These are phyloP conservation scores for Scytalidium sp. DNA, from an alignment of 2,329 filamentous ascomycete genomes.

Conservation along the genomic window DNA sequence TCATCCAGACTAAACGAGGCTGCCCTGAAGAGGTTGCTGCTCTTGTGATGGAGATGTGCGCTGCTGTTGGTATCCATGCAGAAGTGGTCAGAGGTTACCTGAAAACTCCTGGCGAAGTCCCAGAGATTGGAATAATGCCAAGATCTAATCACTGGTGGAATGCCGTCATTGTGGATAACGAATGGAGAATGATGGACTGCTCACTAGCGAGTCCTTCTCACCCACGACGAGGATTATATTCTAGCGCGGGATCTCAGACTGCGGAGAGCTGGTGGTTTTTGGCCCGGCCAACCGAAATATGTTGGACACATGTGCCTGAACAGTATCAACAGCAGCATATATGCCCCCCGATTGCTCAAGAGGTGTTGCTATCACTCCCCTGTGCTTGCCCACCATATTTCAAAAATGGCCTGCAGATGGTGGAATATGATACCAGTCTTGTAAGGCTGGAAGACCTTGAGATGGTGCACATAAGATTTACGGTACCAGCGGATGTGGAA, in stretches of 20 bases:
- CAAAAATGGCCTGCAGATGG: slow-evolving; percentile 73
- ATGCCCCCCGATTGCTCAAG: slow-evolving; percentile 80
- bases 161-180: slow-evolving; percentile 83
- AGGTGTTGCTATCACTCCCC: slow-evolving; percentile 82
- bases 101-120: slow-evolving; percentile 80
- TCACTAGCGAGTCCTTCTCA: slow-evolving; percentile 90
- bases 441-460: slow-evolving; percentile 87
- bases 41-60: slow-evolving; percentile 90
- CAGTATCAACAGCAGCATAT: slow-evolving; percentile 89
- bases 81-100: slow-evolving; percentile 88
- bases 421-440: slow-evolving; percentile 87
- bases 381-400: slow-evolving; percentile 87
- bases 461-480: slow-evolving; percentile 85
- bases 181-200: slow-evolving; percentile 96
- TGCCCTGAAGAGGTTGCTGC: slow-evolving; percentile 88
- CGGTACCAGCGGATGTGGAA: slow-evolving; percentile 86
- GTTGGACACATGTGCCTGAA: slow-evolving; percentile 93
- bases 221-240: slow-evolving; percentile 75
- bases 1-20: slow-evolving; percentile 79
- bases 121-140: slow-evolving; percentile 79
- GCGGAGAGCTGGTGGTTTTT: slow-evolving; percentile 95
- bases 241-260: slow-evolving; percentile 62
- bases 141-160: slow-evolving; percentile 98
- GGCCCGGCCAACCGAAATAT: slow-evolving; percentile 81
- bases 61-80: slow-evolving; percentile 80